phyloP scores from a whole-genome alignment of 2,329 filamentous ascomycete genomes.

The Shiraia sp. region DNA sequence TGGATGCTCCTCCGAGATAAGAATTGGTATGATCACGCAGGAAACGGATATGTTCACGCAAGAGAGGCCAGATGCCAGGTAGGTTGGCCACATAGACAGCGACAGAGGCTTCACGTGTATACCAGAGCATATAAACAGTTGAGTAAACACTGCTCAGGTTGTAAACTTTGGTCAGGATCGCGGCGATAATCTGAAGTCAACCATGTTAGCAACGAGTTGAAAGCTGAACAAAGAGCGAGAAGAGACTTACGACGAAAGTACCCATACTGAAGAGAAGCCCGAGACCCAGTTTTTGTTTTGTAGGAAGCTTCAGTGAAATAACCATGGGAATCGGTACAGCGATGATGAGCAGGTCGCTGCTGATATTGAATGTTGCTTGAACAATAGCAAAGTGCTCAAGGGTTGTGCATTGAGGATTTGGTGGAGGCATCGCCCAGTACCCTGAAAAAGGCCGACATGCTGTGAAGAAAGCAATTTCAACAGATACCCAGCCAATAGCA shows the following conservation, averaged over 20 bases:
- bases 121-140: conserved; percentile 53
- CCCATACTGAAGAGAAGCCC: conserved; percentile 56
- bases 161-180: conserved; percentile 55
- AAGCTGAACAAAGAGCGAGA: neutral
- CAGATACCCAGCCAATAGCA: conserved; percentile 53
- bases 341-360: conserved; percentile 64
- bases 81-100: conserved; percentile 59
- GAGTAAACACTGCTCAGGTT: conserved; percentile 50
- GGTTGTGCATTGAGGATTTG: conserved; percentile 61
- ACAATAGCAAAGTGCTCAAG: conserved; percentile 62
- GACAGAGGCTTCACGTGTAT: conserved; percentile 57
- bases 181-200: conserved; percentile 40
- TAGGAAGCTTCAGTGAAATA: conserved; percentile 53
- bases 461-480: conserved; percentile 60
- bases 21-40: conserved; percentile 30
- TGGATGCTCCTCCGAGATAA: conserved; percentile 14
- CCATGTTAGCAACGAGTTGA: conserved; percentile 4
- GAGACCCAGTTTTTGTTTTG: conserved; percentile 59
- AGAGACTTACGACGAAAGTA: conserved; percentile 51
- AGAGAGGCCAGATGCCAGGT: conserved; percentile 57
- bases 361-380: conserved; percentile 63
- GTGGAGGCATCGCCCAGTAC: conserved; percentile 62
- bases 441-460: conserved; percentile 58
- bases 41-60: conserved; percentile 49
- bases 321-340: conserved; percentile 61